Base-by-base conservation (phyloP, 495 filamentous ascomycete species). In the Sordaria brevicollis region DNA sequence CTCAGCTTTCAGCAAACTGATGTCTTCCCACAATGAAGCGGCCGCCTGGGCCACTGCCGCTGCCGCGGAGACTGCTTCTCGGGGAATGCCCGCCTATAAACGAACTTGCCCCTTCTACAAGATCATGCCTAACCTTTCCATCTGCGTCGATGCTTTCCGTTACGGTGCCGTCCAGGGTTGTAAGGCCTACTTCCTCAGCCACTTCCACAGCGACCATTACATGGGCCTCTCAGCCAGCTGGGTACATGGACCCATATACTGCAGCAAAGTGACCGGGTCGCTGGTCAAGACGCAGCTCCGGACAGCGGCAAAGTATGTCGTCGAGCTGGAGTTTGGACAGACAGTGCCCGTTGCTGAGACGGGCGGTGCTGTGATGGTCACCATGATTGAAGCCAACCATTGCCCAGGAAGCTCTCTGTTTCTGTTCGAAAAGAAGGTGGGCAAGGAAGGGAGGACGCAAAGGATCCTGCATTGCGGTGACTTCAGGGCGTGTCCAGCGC, bases 161-260 rank as follows among this genome's bases (percentile, higher is more conserved):
- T 99, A 98, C 75, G 96, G 95, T 4, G 91, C 93, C 4, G 91
- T 99, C 0, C 87, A 96, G 77, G 93, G 92, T 0, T 96, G 93
- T 77, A 90, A 92, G 65, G 95, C 94, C 25, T 99, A 99, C 77
- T 99, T 99, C 75, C 86, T 99, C 33, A 97, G 93, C 72, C 95
- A 99, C 76, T 99, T 97, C 73, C 95, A 99, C 79, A 96, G 92
- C 71, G 95, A 99, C 76, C 95, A 99, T 75, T 99, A 99, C 77
- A 87, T 97, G 36, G 95, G 95, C 1, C 84, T 99, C 4, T 94
- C 91, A 29, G 88, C 90, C 10, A 91, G 85, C 62, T 99, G 95
- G 95, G 86, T 84, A 67, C 94, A 98, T 76, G 95, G 95, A 0
- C 94, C 93, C 2, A 98, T 99, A 39, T 99, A 96, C 74, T 98